phyloP scores from a whole-genome alignment of 306 rosid genomes.

The Trifolium dubium region DNA sequence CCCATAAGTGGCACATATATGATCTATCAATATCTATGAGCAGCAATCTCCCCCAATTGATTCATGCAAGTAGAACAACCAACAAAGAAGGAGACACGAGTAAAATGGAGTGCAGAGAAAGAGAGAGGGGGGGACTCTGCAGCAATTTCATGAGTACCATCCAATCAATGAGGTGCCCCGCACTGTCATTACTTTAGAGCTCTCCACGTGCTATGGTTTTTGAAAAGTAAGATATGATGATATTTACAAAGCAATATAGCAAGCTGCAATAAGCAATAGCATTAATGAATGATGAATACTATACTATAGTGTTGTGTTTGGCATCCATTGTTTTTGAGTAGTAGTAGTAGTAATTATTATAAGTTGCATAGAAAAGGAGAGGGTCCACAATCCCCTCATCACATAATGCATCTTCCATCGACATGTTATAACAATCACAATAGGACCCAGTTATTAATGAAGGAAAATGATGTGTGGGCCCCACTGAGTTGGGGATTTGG shows the following conservation, averaged over 20 bases:
- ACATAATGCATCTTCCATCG: slow-evolving; percentile 43
- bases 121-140: not conserved
- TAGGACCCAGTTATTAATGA: slow-evolving; percentile 45
- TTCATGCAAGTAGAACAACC: slow-evolving; percentile 30
- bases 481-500: slow-evolving; percentile 47
- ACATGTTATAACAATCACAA: slow-evolving; percentile 39
- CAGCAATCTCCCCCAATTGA: slow-evolving; percentile 11
- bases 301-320: not conserved
- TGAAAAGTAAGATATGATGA: slow-evolving; percentile 43
- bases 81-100: slow-evolving; percentile 26
- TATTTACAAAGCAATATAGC: not conserved
- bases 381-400: slow-evolving; percentile 37
- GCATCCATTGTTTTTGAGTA: slow-evolving; percentile 24
- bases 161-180: slow-evolving; percentile 43
- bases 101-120: slow-evolving; percentile 16
- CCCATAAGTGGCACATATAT: not conserved
- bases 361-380: slow-evolving; percentile 39
- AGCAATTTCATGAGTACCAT: slow-evolving; percentile 14
- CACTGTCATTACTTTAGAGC: slow-evolving; percentile 43
- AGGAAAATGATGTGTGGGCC: slow-evolving; percentile 41
- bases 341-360: not conserved
- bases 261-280: too few relatives aligned
- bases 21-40: not conserved
- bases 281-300: not conserved
- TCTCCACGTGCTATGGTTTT: slow-evolving; percentile 48